Conservation (phyloP, 1,139 yeast species). For the Schwanniomyces etchellsii region DNA sequence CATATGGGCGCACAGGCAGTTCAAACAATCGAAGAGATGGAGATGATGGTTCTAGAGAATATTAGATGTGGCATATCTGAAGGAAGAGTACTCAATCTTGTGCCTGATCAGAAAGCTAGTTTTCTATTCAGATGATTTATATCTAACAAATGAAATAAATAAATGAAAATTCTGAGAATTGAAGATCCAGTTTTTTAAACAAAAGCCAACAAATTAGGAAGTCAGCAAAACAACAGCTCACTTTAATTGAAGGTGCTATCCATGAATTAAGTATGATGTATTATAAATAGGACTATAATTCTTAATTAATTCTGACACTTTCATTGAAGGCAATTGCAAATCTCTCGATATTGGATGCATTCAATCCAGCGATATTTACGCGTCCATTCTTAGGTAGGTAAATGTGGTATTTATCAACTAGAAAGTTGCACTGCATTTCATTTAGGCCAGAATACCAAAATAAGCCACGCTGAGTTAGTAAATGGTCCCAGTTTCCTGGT, state of each 20-base stretch:
- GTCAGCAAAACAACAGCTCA: too few relatives aligned
- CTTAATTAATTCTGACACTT: slow-evolving; percentile 27
- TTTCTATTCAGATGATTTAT: not conserved
- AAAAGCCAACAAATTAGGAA: too few relatives aligned
- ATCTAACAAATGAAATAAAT: not conserved
- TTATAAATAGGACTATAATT: too few relatives aligned
- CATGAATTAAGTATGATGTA: too few relatives aligned
- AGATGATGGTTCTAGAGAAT: slow-evolving; percentile 38
- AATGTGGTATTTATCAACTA: slow-evolving; percentile 30
- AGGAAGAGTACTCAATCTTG: slow-evolving; percentile 53
- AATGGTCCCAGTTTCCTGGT: slow-evolving; percentile 39
- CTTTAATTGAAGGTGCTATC: too few relatives aligned
- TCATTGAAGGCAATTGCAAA: slow-evolving; percentile 31
- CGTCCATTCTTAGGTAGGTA: slow-evolving; percentile 35
- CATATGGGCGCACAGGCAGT: slow-evolving; percentile 66
- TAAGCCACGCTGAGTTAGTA: slow-evolving; percentile 33
- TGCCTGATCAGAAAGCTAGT: slow-evolving; percentile 43
- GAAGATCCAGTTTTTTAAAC: too few relatives aligned
- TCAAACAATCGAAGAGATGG: slow-evolving; percentile 47
- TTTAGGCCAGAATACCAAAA: slow-evolving; percentile 42
- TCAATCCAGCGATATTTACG: slow-evolving; percentile 41
- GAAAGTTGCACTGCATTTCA: slow-evolving; percentile 22
- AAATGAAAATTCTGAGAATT: too few relatives aligned
- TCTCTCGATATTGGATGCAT: slow-evolving; percentile 28
- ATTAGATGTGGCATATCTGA: slow-evolving; percentile 30